Conservation (phyloP, 192 early-diverging fungal species). For the Nowakowskiella sp. region DNA sequence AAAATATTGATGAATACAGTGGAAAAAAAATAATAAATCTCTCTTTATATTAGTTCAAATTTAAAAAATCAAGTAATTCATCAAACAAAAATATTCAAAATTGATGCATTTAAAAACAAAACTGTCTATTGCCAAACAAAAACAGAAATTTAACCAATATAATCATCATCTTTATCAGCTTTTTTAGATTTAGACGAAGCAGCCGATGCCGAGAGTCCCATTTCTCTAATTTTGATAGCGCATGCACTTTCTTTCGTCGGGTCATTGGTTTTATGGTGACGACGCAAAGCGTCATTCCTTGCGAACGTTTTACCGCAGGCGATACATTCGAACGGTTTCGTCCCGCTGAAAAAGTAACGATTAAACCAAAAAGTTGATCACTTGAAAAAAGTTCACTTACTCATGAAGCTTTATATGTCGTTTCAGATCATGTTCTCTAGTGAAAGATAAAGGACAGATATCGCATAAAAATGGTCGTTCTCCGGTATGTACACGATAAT, state of each 20-base stretch:
- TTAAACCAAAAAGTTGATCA: neutral
- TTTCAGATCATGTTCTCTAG: constrained; percentile 86
- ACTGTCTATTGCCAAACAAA: no score
- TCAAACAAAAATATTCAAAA: no score
- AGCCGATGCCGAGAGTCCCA: no score
- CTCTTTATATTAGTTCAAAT: no score
- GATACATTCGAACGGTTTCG: constrained; percentile 29
- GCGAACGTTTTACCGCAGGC: constrained; percentile 33
- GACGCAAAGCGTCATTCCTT: constrained; percentile 28
- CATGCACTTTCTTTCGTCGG: constrained; percentile 15
- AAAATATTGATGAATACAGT: no score
- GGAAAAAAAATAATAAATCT: no score
- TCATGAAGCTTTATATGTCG: constrained; percentile 50
- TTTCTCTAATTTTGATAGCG: constrained; percentile 18
- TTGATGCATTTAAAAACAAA: no score
- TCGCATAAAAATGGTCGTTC: constrained; percentile 58
- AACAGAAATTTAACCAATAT: no score
- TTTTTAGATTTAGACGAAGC: no score
- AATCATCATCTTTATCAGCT: no score
- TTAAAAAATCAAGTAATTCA: no score
- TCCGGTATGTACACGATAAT: constrained; percentile 56
- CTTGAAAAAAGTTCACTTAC: constrained; percentile 10
- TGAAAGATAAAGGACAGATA: constrained; percentile 70
- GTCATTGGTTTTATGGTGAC: constrained; percentile 28
- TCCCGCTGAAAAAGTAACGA: constrained; percentile 9